A percentile compares a stretch with the other conserved stretches of the same genome.
phyloP scores from a whole-genome alignment of 768 basidiomycete genomes.

The Rubroboletus satanas region DNA sequence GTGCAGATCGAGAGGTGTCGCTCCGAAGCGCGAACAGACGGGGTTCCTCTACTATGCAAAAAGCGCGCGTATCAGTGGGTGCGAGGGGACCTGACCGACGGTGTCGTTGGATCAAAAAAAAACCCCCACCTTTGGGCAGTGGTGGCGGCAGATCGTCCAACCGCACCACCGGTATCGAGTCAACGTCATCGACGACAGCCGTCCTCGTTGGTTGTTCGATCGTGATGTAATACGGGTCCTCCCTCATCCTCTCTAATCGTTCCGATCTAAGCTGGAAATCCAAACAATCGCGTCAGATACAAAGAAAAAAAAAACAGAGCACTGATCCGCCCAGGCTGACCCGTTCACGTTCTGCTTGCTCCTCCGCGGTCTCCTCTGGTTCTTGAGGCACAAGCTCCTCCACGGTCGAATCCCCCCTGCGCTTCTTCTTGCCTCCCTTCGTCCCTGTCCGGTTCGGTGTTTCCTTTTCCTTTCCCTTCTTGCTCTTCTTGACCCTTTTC shows the following conservation, averaged over 20 bases:
- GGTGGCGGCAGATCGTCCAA: slow-evolving; percentile 70
- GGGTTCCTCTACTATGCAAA: slow-evolving; percentile 26
- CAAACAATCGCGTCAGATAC: slow-evolving; percentile 5
- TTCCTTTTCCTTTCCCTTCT: slow-evolving; percentile 47
- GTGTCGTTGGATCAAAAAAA: not conserved
- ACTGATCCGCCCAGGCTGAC: slow-evolving; percentile 37
- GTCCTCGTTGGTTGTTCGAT: slow-evolving; percentile 49
- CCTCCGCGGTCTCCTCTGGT: slow-evolving; percentile 54
- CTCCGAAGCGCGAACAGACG: slow-evolving; percentile 46
- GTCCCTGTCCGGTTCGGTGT: slow-evolving; percentile 21
- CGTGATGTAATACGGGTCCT: slow-evolving; percentile 90
- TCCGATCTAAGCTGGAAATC: slow-evolving; percentile 64
- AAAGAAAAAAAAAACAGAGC: not conserved
- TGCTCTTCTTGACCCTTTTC: slow-evolving; percentile 41
- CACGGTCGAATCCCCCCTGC: slow-evolving; percentile 18
- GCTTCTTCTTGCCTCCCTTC: slow-evolving; percentile 47
- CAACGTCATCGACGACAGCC: slow-evolving; percentile 59
- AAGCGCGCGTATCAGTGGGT: slow-evolving; percentile 21
- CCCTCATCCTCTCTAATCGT: slow-evolving; percentile 67
- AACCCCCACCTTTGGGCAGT: slow-evolving; percentile 30
- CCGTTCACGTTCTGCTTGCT: slow-evolving; percentile 55
- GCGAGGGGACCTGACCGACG: not conserved
- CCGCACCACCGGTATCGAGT: slow-evolving; percentile 86
- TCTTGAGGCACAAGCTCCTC: slow-evolving; percentile 39
- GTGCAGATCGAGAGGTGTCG: slow-evolving; percentile 37